Evolutionary conservation across 176 grass and related monocot genomes (phyloP).

Genomic region (Rhipidocladum racemiflorum): DNA sequence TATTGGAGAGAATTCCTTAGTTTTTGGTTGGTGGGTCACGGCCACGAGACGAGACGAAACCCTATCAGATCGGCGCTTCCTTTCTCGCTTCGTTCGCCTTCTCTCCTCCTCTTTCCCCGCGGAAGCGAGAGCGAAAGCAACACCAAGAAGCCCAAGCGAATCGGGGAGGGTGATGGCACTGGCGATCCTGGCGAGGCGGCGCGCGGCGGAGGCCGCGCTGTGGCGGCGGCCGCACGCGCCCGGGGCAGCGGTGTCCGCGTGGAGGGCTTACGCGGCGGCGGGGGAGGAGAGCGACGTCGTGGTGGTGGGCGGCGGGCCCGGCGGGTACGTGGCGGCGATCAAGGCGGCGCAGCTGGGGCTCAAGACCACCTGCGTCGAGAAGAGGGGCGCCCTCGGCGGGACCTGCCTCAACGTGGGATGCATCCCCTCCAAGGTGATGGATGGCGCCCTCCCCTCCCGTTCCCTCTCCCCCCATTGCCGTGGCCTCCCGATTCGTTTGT

Average conservation of each 20-base stretch:
- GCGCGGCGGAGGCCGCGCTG: constrained; percentile 39
- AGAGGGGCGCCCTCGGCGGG: constrained; percentile 77
- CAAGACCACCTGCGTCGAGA: constrained; percentile 97
- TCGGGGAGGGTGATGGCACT: constrained; percentile 44
- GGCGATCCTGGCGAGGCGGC: constrained; percentile 59
- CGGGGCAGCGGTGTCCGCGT: constrained; percentile 16
- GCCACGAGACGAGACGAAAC: neutral
- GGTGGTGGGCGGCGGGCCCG: constrained; percentile 86
- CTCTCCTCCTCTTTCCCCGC: neutral
- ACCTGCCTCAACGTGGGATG: constrained; percentile 98
- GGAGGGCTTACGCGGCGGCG: constrained; percentile 58
- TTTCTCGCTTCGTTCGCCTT: neutral
- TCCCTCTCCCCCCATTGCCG: neutral
- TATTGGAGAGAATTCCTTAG: neutral
- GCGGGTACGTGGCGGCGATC: constrained; percentile 94
- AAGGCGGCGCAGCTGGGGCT: constrained; percentile 94
- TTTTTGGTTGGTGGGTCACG: neutral
- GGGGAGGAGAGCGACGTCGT: constrained; percentile 90
- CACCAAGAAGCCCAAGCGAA: neutral
- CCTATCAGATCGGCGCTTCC: neutral
- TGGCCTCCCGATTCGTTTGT: neutral
- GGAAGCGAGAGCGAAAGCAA: neutral
- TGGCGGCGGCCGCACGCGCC: constrained; percentile 36
- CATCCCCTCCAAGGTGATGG: constrained; percentile 89
- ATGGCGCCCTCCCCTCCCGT: neutral